A percentile compares a stretch with the other conserved stretches of the same genome.
These are phyloP conservation scores for Aspergillus saccharolyticus DNA, from an alignment of 495 filamentous ascomycete species.

Conservation along the genomic window DNA sequence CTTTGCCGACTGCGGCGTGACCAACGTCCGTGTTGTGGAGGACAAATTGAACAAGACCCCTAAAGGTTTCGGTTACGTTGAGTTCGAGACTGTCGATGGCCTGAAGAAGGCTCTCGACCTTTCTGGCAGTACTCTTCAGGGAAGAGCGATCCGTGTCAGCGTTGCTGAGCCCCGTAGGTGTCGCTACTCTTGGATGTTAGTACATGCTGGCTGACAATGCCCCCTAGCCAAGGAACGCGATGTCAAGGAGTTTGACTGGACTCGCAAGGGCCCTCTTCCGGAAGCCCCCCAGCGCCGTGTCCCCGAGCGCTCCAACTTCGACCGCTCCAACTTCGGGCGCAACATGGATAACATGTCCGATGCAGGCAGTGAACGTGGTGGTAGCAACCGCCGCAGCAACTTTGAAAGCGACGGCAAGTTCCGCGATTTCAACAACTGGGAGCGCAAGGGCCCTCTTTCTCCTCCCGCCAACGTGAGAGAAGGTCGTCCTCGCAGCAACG, in stretches of 20 bases:
- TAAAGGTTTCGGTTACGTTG: constrained; percentile 97
- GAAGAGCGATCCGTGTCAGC: constrained; percentile 80
- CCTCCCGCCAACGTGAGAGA: constrained; percentile 57
- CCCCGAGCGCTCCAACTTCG: constrained; percentile 45
- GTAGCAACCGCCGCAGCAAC: constrained; percentile 44
- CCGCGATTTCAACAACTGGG: constrained; percentile 89
- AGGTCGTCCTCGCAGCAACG: constrained; percentile 62
- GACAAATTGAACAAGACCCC: constrained; percentile 86
- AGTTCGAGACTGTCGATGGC: constrained; percentile 83
- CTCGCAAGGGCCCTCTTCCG: constrained; percentile 82
- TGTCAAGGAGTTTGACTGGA: constrained; percentile 63
- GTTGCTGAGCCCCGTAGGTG: constrained; percentile 79
- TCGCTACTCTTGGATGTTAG: constrained; percentile 2
- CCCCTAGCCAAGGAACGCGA: constrained; percentile 66
- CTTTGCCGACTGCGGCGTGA: constrained; percentile 76
- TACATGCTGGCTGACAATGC: constrained; percentile 24
- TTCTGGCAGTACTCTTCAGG: constrained; percentile 73
- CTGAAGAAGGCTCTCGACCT: constrained; percentile 85
- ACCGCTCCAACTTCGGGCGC: constrained; percentile 45
- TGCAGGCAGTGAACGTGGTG: constrained; percentile 47
- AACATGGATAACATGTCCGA: constrained; percentile 49
- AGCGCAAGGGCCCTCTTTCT: constrained; percentile 87
- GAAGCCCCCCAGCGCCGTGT: constrained; percentile 54
- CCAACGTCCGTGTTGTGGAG: constrained; percentile 90
- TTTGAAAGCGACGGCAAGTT: constrained; percentile 74